Evolutionary conservation across 2,329 filamentous ascomycete species (phyloP), one percentile per base, ranked within the genome.

Genomic region (Coleophoma crateriformis): DNA sequence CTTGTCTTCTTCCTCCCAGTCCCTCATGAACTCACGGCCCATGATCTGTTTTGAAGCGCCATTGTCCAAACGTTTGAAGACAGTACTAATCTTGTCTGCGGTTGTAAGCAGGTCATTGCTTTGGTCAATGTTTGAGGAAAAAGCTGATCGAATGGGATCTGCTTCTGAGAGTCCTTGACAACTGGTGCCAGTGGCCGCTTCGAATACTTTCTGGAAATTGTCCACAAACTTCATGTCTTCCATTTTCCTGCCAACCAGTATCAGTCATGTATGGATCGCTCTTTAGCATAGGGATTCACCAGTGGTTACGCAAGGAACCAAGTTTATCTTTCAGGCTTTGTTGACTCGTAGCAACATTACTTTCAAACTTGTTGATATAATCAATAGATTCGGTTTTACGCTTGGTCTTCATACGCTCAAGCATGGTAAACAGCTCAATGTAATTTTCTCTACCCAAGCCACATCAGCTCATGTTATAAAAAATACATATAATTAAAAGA

Each of bases 131-230:
- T 27, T 27, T 41, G 39, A 22, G 8, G 11, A 41, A 15, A 41
- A 41, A 19, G 7, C 8, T 13, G 14, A 27, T 27, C 6, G 6
- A 10, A 27, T 27, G 27, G 27, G 27, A 38, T 46, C 46, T 12
- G 13, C 46, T 17, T 50, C 52, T 19, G 13, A 7, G 6, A 11
- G 2, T 4, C 8, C 14, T 37, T 45, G 19, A 17, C 39, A 38
- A 22, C 7, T 10, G 22, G 22, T 32, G 33, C 19, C 20, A 17
- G 41, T 7, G 6, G 35, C 15, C 7, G 46, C 22, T 4, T 47
- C 44, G 38, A 54, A 64, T 6, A 54, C 54, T 7, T 50, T 44
- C 22, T 50, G 45, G 46, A 62, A 64, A 11, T 44, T 17, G 2
- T 48, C 34, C 11, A 56, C 40, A 47, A 64, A 64, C 2, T 54